phyloP scores from a whole-genome alignment of 352 stramenopile species.

The Phytophthora rubi region DNA sequence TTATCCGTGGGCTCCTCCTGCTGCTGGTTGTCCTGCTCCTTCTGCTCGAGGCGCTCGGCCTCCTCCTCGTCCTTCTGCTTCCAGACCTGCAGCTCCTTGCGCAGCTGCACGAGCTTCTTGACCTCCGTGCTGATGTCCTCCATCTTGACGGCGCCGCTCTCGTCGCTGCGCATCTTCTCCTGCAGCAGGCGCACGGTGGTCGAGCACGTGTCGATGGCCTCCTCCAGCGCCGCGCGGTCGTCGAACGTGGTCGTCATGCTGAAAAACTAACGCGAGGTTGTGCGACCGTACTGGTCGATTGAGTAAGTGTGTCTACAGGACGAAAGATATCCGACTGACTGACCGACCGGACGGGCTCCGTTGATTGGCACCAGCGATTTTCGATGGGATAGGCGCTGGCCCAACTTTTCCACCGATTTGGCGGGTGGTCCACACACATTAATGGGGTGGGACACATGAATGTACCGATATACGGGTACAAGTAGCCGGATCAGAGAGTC shows the following conservation, averaged over 20 bases:
- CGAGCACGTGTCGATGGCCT: slow-evolving; percentile 63
- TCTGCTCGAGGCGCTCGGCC: not conserved
- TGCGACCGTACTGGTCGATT: not conserved
- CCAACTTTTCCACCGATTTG: slow-evolving; percentile 7
- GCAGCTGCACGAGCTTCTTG: slow-evolving; percentile 62
- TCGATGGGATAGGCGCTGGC: slow-evolving; percentile 4
- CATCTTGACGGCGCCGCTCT: slow-evolving; percentile 43
- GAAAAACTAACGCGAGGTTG: not conserved
- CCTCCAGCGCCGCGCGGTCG: slow-evolving; percentile 48
- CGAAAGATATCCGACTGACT: slow-evolving; percentile 32
- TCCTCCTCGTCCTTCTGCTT: slow-evolving; percentile 39
- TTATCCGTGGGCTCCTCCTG: slow-evolving; percentile 5
- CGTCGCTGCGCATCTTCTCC: slow-evolving; percentile 56
- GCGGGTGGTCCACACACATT: not conserved
- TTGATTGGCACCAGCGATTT: slow-evolving; percentile 34
- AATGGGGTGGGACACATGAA: not conserved
- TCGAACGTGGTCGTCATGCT: slow-evolving; percentile 52
- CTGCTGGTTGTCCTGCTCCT: slow-evolving; percentile 28
- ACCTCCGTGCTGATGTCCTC: slow-evolving; percentile 63
- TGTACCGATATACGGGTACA: slow-evolving; percentile 18
- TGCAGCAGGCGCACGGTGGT: slow-evolving; percentile 61
- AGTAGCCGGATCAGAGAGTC: slow-evolving; percentile 28
- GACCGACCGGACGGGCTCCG: not conserved
- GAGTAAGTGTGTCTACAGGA: not conserved
- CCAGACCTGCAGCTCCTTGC: slow-evolving; percentile 76